Conservation (phyloP, 108 stramenopile genomes). For the Nitzschia palea region DNA sequence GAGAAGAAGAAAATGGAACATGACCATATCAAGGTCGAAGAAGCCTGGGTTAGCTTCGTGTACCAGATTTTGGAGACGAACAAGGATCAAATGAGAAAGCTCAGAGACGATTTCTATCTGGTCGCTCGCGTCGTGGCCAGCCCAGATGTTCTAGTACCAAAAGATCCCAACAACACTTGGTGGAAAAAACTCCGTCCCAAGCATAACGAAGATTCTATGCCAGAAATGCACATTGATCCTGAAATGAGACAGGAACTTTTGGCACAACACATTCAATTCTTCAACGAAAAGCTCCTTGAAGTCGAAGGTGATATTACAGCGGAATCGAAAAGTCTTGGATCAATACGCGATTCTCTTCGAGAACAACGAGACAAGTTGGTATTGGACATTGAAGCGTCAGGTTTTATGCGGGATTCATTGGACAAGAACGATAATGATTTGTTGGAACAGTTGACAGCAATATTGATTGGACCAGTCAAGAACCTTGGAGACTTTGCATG, state of each 20-base stretch:
- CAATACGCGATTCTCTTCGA: conserved; percentile 28
- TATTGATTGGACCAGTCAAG: conserved; percentile 42
- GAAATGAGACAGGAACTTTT: conserved; percentile 36
- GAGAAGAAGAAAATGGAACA: conserved; percentile 40
- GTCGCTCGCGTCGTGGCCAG: conserved; percentile 43
- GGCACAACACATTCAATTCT: conserved; percentile 32
- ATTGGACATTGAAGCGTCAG: conserved; percentile 32
- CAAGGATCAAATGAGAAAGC: conserved; percentile 36
- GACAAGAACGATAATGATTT: conserved; percentile 32
- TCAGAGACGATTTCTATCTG: conserved; percentile 38
- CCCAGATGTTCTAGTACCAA: conserved; percentile 22
- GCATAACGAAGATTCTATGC: background rate
- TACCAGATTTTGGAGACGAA: conserved; percentile 34
- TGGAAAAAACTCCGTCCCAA: conserved; percentile 9
- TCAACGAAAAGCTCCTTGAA: conserved; percentile 31
- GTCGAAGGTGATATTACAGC: conserved; percentile 29
- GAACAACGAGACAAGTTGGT: conserved; percentile 27
- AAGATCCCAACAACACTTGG: conserved; percentile 10
- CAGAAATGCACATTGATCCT: conserved; percentile 22
- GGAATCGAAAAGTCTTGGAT: conserved; percentile 18
- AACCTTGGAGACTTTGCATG: conserved; percentile 28
- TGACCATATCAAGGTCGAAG: conserved; percentile 44
- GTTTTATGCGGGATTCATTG: conserved; percentile 21
- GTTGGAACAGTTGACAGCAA: conserved; percentile 26
- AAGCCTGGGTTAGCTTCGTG: conserved; percentile 49